These are phyloP conservation scores for Rosa persica DNA, from an alignment of 306 rosid species.

Conservation along the genomic window DNA sequence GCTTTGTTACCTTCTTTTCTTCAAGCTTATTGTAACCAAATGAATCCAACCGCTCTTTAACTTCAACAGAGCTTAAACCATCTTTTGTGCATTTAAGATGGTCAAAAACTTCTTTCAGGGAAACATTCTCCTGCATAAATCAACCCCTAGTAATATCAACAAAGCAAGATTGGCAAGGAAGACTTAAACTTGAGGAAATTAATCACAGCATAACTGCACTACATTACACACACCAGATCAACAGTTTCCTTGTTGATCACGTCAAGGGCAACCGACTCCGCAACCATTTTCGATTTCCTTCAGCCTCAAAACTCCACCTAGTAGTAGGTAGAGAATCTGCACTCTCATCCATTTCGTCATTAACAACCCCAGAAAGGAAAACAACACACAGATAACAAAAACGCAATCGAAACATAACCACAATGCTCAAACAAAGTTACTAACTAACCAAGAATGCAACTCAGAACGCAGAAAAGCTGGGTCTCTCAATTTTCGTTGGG, in stretches of 20 bases:
- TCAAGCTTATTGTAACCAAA: slow-evolving; percentile 76
- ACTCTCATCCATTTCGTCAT: background rate
- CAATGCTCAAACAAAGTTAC: background rate
- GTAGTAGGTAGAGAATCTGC: background rate
- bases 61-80: slow-evolving; percentile 59
- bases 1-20: slow-evolving; percentile 60
- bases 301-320: slow-evolving; percentile 16
- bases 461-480: background rate
- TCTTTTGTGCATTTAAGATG: slow-evolving; percentile 55
- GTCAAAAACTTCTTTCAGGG: slow-evolving; percentile 65
- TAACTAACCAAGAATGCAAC: slow-evolving; percentile 3
- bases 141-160: slow-evolving; percentile 25
- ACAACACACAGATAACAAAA: background rate
- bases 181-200: background rate
- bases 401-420: background rate
- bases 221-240: slow-evolving; percentile 53
- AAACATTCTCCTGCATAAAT: slow-evolving; percentile 58
- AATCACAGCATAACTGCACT: background rate
- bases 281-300: slow-evolving; percentile 40
- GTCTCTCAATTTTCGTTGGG: background rate
- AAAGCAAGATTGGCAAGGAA: background rate
- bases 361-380: background rate
- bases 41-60: slow-evolving; percentile 47
- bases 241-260: slow-evolving; percentile 59
- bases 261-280: slow-evolving; percentile 44